Conservation (phyloP, 1,139 yeast genomes). For the Taiozyma sp. region DNA sequence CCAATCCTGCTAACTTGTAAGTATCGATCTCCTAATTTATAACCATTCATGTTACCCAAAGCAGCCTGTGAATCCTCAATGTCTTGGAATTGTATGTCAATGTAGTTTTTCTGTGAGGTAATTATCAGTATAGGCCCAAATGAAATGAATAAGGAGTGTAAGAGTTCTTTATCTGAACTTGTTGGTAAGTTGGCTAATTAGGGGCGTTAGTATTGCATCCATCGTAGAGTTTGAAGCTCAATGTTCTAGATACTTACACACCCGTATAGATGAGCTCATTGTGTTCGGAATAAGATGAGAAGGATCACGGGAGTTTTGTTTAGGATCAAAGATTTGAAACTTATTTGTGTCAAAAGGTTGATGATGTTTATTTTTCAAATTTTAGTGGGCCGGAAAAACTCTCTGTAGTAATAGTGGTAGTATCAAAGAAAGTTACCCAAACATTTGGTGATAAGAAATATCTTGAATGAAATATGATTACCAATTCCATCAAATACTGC, state of each 20-base stretch:
- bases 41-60: slow-evolving; percentile 27
- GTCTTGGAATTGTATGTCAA: slow-evolving; percentile 24
- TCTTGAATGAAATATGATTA: no score
- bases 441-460: no score
- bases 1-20: slow-evolving; percentile 20
- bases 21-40: slow-evolving; percentile 17
- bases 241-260: slow-evolving; percentile 5
- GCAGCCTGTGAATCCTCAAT: slow-evolving; percentile 27
- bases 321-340: no score
- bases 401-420: no score
- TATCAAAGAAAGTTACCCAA: no score
- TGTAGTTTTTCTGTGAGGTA: slow-evolving; percentile 5
- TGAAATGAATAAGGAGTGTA: slow-evolving; percentile 23
- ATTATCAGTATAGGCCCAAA: slow-evolving; percentile 25
- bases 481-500: no score
- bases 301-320: no score
- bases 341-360: no score
- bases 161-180: slow-evolving; percentile 11
- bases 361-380: no score
- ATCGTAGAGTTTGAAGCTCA: background rate
- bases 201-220: background rate
- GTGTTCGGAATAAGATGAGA: no score
- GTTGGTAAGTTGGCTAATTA: slow-evolving; percentile 24
- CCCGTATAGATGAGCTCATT: slow-evolving; percentile 13
- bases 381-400: no score